Base-by-base conservation (phyloP, 352 stramenopile species). In the Thalassiosira hispida region DNA sequence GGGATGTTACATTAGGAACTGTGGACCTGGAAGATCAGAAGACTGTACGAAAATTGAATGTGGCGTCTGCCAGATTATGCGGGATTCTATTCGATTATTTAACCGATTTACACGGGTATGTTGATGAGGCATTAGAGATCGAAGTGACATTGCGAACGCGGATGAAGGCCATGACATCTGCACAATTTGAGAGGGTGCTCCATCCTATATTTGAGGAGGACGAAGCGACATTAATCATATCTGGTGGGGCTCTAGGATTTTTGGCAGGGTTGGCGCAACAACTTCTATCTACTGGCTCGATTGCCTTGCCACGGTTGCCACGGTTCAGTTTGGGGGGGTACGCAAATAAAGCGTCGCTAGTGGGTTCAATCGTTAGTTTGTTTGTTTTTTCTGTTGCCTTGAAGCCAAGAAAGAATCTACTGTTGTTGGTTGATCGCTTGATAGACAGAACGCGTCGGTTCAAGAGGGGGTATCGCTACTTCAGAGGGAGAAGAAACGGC, bases 181-280 rank as follows among this genome's bases (percentile, higher is more conserved):
- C 90, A 57, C 92, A 97, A 82, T 98, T 98, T 79, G 96, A 98
- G 77, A 90, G 96, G 35, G 74, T 98, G 2, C 56, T 87, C 3
- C 79, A 87, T 56, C 96, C 96, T 1, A 96, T 98, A 40, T 98
- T 98, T 79, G 93, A 98, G 79, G 96, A 98, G 68, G 96, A 98
- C 69, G 96, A 98, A 82, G 95, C 96, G 88, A 98, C 97, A 61
- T 88, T 98, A 2, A 97, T 98, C 77, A 89, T 98, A 51, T 97
- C 97, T 84, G 96, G 96, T 20, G 96, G 95, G n/a, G 93, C 92
- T 22, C 88, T 98, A 3, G 96, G 96, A n/a, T 90, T 97, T 69
- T 72, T 93, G 23, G 96, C 97, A 38, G 96, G 96, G 22, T 77
- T 97, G 67, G 68, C 97, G 35, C 96, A 98, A 56, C 79, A 87